Evolutionary conservation across 2,329 filamentous ascomycete species (phyloP), one percentile per base, ranked within the genome.

Genomic region (Aspergillus sp.): DNA sequence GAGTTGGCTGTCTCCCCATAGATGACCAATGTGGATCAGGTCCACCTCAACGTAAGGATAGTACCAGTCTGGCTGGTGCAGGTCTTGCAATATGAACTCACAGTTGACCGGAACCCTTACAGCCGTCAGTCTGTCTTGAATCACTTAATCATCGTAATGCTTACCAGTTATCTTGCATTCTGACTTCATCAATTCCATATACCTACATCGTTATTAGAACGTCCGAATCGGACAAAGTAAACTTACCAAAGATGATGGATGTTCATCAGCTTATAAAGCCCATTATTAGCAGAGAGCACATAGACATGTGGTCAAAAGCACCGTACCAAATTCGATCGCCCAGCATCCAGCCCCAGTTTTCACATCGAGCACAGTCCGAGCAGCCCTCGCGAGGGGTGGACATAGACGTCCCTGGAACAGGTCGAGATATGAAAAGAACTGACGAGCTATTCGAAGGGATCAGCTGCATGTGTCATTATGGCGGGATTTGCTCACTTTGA

Each of bases 271-370:
- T 46, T 26, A 35, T 33, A 20, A 22, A 13, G 14, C 16, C 1
- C 17, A 4, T 46, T 19, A 36, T 22, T 32, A 46, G 13, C n/a
- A 10, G 24, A 46, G 14, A 20, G 30, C 17, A 32, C 16, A 3
- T 14, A 14, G 33, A 16, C 9, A 35, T 13, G 16, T 30, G 19
- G 5, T 20, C 11, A 17, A 17, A 32, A 16, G 19, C 8, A 8
- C 30, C 7, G 17, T 36, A 42, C 38, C 44, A 20, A 46, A 46
- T 19, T 46, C n/a, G 33, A 46, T 46, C 19, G 42, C 44, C 44
- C 44, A 46, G 44, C 30, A 22, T 26, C 44, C 44, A 17, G 19
- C 16, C 16, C 30, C 30, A 22, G 44, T 36, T 46, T 26, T 30
- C 16, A 46, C 13, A 46, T 11, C 44, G 7, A 46, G 30, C n/a